Base-by-base conservation (phyloP, 768 basidiomycete species). In the Boletus reticulatus region DNA sequence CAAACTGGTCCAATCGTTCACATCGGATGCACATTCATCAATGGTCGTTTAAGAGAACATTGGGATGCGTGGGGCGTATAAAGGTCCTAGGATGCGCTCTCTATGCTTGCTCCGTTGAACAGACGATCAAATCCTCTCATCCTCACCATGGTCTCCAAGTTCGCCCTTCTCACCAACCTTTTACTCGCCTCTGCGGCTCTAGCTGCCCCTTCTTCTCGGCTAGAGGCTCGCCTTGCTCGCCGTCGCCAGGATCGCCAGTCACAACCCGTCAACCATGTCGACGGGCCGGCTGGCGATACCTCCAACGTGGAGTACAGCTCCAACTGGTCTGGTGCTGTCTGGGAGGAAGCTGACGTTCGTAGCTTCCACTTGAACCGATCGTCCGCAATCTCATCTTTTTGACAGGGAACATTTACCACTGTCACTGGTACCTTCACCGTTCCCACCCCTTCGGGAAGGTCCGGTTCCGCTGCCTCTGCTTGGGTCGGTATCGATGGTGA, bases 401-500 rank as follows among this genome's bases (percentile, higher is more conserved):
- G 27, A 50, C 43, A 67, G 62, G 60, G 54, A 16, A 67, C 62
- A 10, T 67, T 67, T 53, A 60, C 54, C 16, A 39, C 39, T 11
- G 56, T 57, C 20, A 57, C 63, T 34, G 60, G 53, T 50, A 60
- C 58, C 39, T 58, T 67, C 36, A 67, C 60, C 12, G 53, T 55
- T 24, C 66, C 66, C 24, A 48, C 50, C 22, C 58, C 51, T 16
- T 43, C 51, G 1, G 63, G 66, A 4, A 45, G 2, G 0, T 42
- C 6, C 3, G 56, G 55, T 36, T 19, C 38, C 8, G 58, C 56
- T 31, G 58, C 63, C 22, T 50, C 56, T 51, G 60, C 60, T 24
- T 67, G 66, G 60, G 60, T 67, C 37, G 65, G 65, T 34, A 62
- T 67, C n/a, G 65, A 67, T 10, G 59, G 62, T 53, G 57, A 62